A percentile compares a stretch with the other conserved stretches of the same genome.
phyloP scores from a whole-genome alignment of 78 protist species.

The Emiliania huxleyi region DNA sequence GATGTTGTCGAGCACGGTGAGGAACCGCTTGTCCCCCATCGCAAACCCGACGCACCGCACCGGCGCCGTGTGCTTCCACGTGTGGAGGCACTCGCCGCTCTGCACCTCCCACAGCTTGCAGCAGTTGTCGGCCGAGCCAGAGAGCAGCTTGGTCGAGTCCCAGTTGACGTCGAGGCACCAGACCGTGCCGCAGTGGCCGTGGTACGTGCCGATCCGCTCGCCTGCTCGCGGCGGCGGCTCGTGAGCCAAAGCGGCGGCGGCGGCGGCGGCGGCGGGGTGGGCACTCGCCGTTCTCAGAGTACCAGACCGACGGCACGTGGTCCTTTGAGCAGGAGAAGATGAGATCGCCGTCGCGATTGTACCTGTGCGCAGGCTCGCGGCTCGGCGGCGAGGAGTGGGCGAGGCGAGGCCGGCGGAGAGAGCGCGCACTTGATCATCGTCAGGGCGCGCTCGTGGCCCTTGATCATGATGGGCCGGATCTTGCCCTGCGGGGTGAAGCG shows the following conservation, averaged over 20 bases:
- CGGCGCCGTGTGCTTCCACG: slow-evolving; percentile 42
- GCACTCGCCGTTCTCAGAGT: slow-evolving; percentile 78
- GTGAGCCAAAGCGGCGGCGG: too few species aligned
- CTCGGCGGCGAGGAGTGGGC: too few species aligned
- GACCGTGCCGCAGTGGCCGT: slow-evolving; percentile 82
- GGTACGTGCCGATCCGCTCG: slow-evolving; percentile 89
- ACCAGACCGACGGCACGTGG: slow-evolving; percentile 68
- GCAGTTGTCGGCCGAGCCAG: slow-evolving; percentile 76
- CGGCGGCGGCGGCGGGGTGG: too few species aligned
- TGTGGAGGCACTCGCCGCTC: slow-evolving; percentile 66
- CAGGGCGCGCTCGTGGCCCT: slow-evolving; percentile 88
- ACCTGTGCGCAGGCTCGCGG: too few species aligned
- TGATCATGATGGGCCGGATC: slow-evolving; percentile 74
- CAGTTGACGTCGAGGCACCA: slow-evolving; percentile 74
- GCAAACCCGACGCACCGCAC: slow-evolving; percentile 47
- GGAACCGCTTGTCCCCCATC: slow-evolving; percentile 59
- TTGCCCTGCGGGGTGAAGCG: not conserved
- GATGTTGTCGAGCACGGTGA: slow-evolving; percentile 55
- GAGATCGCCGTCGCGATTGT: slow-evolving; percentile 94
- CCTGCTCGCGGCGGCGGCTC: too few species aligned
- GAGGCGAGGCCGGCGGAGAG: too few species aligned
- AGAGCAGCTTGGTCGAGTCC: slow-evolving; percentile 52
- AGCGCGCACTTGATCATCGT: slow-evolving; percentile 77
- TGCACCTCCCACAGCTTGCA: slow-evolving; percentile 79
- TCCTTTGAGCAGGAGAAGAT: slow-evolving; percentile 85